Evolutionary conservation across 2,329 filamentous ascomycete genomes (phyloP).

Genomic region (Onygenales sp.): DNA sequence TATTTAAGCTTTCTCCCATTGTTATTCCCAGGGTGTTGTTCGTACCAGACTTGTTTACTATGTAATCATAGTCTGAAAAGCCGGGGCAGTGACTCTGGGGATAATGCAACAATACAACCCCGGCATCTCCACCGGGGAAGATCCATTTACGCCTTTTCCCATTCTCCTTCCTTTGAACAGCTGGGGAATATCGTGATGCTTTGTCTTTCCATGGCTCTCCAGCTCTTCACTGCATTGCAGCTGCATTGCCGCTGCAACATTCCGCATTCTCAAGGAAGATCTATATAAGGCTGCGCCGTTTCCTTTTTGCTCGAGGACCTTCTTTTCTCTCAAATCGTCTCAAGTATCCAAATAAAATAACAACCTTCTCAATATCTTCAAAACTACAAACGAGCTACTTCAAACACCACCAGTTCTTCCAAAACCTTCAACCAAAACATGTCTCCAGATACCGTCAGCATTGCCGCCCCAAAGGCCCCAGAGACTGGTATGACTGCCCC

Average conservation of each 20-base stretch:
- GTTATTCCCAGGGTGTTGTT: background rate
- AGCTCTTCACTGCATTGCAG: background rate
- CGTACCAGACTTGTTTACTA: background rate
- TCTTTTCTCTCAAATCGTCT: background rate
- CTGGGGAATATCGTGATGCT: too few relatives aligned
- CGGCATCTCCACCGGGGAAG: background rate
- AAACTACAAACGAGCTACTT: background rate
- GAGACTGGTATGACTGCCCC: constrained; percentile 7
- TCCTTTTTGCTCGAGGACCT: background rate
- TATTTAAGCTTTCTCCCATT: background rate
- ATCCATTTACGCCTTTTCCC: background rate
- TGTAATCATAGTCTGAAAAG: background rate
- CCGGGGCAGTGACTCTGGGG: background rate
- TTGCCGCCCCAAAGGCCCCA: constrained; percentile 7
- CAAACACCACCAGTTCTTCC: too few relatives aligned
- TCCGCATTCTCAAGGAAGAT: background rate
- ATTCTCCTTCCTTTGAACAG: background rate
- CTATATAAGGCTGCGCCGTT: background rate
- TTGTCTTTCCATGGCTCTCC: too few relatives aligned
- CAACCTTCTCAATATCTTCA: constrained; percentile 4
- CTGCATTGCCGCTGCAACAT: background rate
- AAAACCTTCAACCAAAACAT: background rate
- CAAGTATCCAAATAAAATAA: too few relatives aligned
- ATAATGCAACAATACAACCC: background rate
- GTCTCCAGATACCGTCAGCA: constrained; percentile 1